These are phyloP conservation scores for Gossypium bickii DNA, from an alignment of 345 rosid species.

Conservation along the genomic window DNA sequence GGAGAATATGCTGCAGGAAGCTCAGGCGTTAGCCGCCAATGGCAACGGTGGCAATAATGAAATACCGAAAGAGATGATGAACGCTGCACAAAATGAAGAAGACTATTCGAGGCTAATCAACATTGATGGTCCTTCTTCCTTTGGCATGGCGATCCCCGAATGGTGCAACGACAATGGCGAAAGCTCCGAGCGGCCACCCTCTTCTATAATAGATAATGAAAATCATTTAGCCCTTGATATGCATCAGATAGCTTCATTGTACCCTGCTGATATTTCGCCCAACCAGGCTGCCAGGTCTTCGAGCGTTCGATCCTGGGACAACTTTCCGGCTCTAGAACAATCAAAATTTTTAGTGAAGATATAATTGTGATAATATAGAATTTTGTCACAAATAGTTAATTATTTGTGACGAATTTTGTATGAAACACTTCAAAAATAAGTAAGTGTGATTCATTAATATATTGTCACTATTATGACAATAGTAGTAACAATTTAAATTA, in stretches of 20 bases:
- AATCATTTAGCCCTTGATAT: conserved; percentile 40
- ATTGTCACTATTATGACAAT: too few relatives aligned
- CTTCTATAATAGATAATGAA: conserved; percentile 45
- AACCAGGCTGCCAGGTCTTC: conserved; percentile 11
- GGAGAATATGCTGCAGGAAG: conserved; percentile 57
- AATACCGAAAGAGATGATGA: conserved; percentile 26
- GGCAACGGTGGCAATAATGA: background rate
- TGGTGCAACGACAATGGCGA: conserved; percentile 50
- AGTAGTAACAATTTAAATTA: too few relatives aligned
- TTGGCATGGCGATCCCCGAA: conserved; percentile 21
- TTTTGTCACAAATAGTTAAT: too few relatives aligned
- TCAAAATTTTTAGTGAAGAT: too few relatives aligned
- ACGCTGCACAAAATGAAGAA: conserved; percentile 27
- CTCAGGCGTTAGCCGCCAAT: conserved; percentile 28
- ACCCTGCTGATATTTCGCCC: conserved; percentile 31
- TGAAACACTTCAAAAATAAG: too few relatives aligned
- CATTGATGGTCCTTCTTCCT: conserved; percentile 15
- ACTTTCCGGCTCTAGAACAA: conserved; percentile 21
- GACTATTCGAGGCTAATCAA: conserved; percentile 23
- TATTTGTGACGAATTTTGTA: too few relatives aligned
- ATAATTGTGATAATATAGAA: too few relatives aligned
- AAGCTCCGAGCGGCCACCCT: conserved; percentile 53
- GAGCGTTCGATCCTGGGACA: conserved; percentile 34
- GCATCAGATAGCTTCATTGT: conserved; percentile 57
- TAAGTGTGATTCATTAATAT: too few relatives aligned